Percentiles rank a stretch among this genome's conserved stretches.
phyloP scores from a whole-genome alignment of 345 rosid genomes.

The Geranium brycei region DNA sequence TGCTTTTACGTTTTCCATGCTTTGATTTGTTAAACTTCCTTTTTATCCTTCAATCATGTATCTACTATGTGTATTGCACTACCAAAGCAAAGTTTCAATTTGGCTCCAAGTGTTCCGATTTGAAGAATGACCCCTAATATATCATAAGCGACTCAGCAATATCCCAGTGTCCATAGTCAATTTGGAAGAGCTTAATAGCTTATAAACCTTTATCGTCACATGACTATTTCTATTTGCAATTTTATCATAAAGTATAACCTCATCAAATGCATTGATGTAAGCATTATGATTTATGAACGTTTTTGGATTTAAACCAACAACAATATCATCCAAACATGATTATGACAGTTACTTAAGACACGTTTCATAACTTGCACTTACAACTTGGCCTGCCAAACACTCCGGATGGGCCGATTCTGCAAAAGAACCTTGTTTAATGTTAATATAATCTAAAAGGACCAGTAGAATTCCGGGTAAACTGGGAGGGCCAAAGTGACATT shows the following conservation, averaged over 20 bases:
- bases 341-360: background rate
- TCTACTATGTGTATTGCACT: background rate
- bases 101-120: background rate
- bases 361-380: background rate
- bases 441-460: background rate
- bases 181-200: background rate
- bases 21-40: background rate
- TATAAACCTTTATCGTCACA: background rate
- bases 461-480: background rate
- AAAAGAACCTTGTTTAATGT: too few species aligned
- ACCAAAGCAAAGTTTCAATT: background rate
- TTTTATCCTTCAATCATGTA: background rate
- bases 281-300: background rate
- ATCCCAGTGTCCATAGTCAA: background rate
- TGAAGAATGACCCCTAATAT: background rate
- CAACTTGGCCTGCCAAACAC: background rate
- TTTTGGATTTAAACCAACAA: background rate
- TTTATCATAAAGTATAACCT: background rate
- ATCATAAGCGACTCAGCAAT: background rate
- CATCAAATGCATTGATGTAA: background rate
- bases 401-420: too few species aligned
- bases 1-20: background rate
- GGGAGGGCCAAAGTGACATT: background rate
- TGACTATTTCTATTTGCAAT: background rate
- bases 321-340: background rate